Base-by-base conservation (phyloP, 78 protist species). In the Tieghemostelium lacteum region DNA sequence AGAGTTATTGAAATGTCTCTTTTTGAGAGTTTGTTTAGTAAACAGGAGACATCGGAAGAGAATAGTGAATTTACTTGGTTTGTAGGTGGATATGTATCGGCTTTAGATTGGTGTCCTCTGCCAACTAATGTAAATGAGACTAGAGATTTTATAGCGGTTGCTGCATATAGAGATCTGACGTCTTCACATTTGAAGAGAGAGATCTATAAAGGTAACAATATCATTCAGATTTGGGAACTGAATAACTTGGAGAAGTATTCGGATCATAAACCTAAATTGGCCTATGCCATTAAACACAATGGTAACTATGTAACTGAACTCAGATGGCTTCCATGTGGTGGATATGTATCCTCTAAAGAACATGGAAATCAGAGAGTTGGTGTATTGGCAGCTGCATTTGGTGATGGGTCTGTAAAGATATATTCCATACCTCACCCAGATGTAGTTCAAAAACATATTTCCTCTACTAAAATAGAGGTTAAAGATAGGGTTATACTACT, bases 51-150 rank as follows among this genome's bases (percentile, higher is more conserved):
- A 0, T 7, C 4, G 19, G 36, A 31, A 7, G 39, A n/a, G 20
- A 8, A 29, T 20, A 71, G 31, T 45, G 52, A 45, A 45, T 10
- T 45, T 45, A 6, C 52, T 20, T 60, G 50, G 19, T 24, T 55
- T 8, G 29, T 52, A 52, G 87, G 87, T 52, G 87, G 87, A 6
- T 5, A 42, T 37, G 28, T 77, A 10, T 40, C 54, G 24, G 10
- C 75, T 1, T 34, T 77, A 58, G 87, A 65, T 37, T 77, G 87
- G 87, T 77, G 87, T 65, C 87, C 87, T 36, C 52, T 65, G 26
- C 74, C 73, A 34, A n/a, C n/a, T 16, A n/a, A n/a, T n/a, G n/a
- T n/a, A n/a, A 22, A 33, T 20, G 36, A 65, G 1, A 50, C 66
- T 19, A 33, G 33, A 2, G 78, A 83, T 58, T 83, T 63, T 60